Base-by-base conservation (phyloP, 2,329 filamentous ascomycete species). In the Colletotrichum tropicale region DNA sequence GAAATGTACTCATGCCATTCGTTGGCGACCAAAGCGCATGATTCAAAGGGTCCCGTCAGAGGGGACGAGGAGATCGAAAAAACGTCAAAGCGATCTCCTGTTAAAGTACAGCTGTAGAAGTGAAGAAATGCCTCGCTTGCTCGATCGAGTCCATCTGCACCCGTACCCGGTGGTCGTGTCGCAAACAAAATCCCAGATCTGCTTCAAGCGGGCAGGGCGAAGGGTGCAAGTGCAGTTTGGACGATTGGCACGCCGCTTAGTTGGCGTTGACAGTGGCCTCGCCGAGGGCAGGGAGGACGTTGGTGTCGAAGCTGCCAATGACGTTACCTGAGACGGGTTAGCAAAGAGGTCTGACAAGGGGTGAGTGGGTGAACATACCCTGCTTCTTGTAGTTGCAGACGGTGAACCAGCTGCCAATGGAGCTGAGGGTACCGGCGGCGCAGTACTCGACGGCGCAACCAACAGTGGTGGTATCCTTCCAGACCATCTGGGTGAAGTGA, bases 311-410 rank as follows among this genome's bases (percentile, higher is more conserved):
- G 34, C 81, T 76, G 76, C 89, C 90, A 56, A 83, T 87, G 61
- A 88, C 85, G 84, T 92, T 92, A 79, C 90, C 90, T 90, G 32
- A 0, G 7, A 32, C 56, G 6, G 55, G 62, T 81, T 78, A 82
- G 76, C 13, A 16, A 55, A 56, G 21, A 10, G 32, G 15, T 2
- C 55, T 75, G 30, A 8, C 34, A 28, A 3, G 68, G 6, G 8
- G 38, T 18, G 56, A 18, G 13, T 3, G 55, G 32, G n/a, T 32
- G 9, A 61, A 85, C 91, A 85, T 91, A 94, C 95, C 95, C 77
- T 92, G 87, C 77, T 92, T 89, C 79, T 86, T 87, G 88, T 98
- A 98, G 90, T 98, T 96, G 93, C 95, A 98, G 81, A 98, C 95
- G 34, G 94, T 96, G 88, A 92, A 95, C 86, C 91, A 92, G n/a